Evolutionary conservation across 306 rosid genomes (phyloP).

Genomic region (Vachellia collinsii): DNA sequence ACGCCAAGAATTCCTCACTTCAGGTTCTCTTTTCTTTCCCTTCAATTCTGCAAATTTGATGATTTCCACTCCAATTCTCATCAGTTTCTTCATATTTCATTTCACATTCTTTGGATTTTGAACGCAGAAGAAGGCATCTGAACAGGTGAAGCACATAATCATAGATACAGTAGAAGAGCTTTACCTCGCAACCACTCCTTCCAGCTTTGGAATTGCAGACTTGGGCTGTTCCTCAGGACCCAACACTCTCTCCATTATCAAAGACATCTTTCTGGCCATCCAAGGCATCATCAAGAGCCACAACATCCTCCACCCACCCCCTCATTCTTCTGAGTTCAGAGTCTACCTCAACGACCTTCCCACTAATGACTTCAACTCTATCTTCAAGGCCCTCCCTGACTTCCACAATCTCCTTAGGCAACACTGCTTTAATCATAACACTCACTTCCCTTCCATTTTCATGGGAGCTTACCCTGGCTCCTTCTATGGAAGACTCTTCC

Average conservation of each 20-base stretch:
- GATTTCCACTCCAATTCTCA: background rate
- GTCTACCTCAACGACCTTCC: conserved; percentile 93
- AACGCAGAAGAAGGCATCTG: conserved; percentile 72
- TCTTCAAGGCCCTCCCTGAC: conserved; percentile 85
- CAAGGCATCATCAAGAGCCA: conserved; percentile 44
- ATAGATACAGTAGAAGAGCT: conserved; percentile 65
- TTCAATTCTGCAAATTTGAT: background rate
- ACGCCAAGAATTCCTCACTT: conserved; percentile 81
- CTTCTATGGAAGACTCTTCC: conserved; percentile 84
- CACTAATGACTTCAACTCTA: conserved; percentile 91
- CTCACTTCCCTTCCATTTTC: conserved; percentile 58
- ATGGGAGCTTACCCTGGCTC: conserved; percentile 94
- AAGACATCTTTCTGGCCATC: conserved; percentile 73
- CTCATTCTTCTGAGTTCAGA: conserved; percentile 58
- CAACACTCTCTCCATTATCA: conserved; percentile 74
- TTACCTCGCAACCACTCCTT: conserved; percentile 68
- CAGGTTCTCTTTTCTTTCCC: conserved; percentile 51
- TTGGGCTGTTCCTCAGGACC: conserved; percentile 96
- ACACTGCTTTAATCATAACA: conserved; percentile 29
- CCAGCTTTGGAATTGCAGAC: conserved; percentile 85
- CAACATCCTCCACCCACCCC: conserved; percentile 41
- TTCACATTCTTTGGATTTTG: conserved; percentile 2
- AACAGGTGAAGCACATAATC: conserved; percentile 81
- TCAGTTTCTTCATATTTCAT: background rate
- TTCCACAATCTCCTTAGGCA: conserved; percentile 57